Conservation (phyloP, 768 basidiomycete species). For the Nidularia sp. region DNA sequence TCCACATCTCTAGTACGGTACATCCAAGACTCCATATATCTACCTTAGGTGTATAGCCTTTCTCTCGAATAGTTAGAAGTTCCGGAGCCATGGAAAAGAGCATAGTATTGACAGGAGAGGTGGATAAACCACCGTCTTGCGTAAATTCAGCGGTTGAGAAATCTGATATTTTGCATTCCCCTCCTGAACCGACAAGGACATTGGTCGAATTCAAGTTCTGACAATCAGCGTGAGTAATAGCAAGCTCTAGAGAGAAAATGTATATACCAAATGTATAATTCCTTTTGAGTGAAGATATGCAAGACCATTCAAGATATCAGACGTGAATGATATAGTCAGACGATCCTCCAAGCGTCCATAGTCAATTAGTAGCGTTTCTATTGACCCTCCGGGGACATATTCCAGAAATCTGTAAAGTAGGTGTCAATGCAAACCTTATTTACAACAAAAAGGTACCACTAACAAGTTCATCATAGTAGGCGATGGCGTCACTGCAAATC, state of each 20-base stretch:
- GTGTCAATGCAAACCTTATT: background rate
- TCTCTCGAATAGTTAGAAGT: constrained; percentile 78
- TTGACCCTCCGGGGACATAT: constrained; percentile 96
- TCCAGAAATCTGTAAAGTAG: constrained; percentile 77
- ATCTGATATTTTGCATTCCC: constrained; percentile 96
- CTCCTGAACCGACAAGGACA: constrained; percentile 89
- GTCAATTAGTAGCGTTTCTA: constrained; percentile 85
- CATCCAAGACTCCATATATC: constrained; percentile 99
- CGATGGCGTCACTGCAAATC: constrained; percentile 84
- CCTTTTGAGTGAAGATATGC: constrained; percentile 90
- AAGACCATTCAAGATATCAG: constrained; percentile 86
- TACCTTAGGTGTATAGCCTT: constrained; percentile 94
- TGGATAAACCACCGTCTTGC: constrained; percentile 75
- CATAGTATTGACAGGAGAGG: constrained; percentile 94
- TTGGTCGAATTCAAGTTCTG: constrained; percentile 98
- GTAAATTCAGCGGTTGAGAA: constrained; percentile 98
- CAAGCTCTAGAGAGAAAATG: constrained; percentile 1
- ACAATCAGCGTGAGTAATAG: background rate
- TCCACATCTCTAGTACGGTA: constrained; percentile 99
- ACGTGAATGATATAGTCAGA: constrained; percentile 89
- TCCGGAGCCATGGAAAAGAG: constrained; percentile 99
- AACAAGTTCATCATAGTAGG: constrained; percentile 85
- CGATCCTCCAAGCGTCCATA: constrained; percentile 92
- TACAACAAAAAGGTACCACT: background rate
- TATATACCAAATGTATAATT: constrained; percentile 83